phyloP scores from a whole-genome alignment of 2,329 filamentous ascomycete genomes.

The Ophiostoma novo-ulmi region DNA sequence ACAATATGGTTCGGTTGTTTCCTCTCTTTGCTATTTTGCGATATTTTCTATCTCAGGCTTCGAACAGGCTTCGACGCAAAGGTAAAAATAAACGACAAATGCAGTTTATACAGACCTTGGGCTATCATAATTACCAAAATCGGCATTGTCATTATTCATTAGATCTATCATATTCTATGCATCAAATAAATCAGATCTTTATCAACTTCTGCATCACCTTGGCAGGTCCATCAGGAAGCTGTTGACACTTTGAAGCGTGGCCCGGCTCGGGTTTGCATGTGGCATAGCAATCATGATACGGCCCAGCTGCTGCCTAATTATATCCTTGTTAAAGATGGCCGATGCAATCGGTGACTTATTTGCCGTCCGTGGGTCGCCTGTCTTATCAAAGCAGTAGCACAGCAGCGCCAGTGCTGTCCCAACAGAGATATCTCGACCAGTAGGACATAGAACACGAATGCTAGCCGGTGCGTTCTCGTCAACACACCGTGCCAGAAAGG shows the following conservation, averaged over 20 bases:
- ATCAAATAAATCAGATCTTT: neutral
- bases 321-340: conserved; percentile 59
- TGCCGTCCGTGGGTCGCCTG: conserved; percentile 31
- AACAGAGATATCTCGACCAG: conserved; percentile 73
- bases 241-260: conserved; percentile 87
- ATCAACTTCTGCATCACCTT: neutral
- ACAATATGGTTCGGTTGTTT: neutral
- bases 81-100: neutral
- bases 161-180: neutral
- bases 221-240: conserved; percentile 70
- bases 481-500: conserved; percentile 33
- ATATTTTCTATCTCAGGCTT: neutral
- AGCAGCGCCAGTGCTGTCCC: conserved; percentile 70
- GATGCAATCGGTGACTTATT: neutral
- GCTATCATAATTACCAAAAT: no score
- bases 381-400: conserved; percentile 65
- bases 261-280: conserved; percentile 74
- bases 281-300: conserved; percentile 76
- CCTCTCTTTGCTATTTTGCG: neutral
- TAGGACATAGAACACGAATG: conserved; percentile 64
- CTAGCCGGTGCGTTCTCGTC: conserved; percentile 27
- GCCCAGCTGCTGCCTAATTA: conserved; percentile 72
- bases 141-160: conserved; percentile 10
- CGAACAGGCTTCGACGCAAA: neutral
- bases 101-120: neutral